Evolutionary conservation across 306 rosid species (phyloP).

Genomic region (Castanea sativa): DNA sequence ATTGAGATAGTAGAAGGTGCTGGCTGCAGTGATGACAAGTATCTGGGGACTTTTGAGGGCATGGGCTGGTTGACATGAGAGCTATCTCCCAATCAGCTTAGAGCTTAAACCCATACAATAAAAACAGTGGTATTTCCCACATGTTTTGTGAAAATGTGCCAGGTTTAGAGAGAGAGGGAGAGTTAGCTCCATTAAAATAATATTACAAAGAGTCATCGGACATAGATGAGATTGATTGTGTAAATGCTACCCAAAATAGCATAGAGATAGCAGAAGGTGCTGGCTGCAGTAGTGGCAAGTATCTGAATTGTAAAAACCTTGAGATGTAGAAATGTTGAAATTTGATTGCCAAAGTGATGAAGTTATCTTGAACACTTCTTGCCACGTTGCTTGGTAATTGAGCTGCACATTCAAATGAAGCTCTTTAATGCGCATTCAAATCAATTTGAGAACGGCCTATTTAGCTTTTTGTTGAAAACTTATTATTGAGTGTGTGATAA

Average conservation of each 20-base stretch:
- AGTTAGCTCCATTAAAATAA: neutral
- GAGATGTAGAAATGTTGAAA: slow-evolving; percentile 31
- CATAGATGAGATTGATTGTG: slow-evolving; percentile 21
- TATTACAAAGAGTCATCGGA: slow-evolving; percentile 5
- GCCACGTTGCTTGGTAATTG: slow-evolving; percentile 1
- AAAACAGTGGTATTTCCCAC: too few relatives aligned
- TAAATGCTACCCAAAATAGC: slow-evolving; percentile 27
- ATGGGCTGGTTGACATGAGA: too few relatives aligned
- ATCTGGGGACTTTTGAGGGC: too few relatives aligned
- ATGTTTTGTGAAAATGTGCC: too few relatives aligned
- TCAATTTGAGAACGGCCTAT: neutral
- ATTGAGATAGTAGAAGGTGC: too few relatives aligned
- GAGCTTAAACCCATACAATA: too few relatives aligned
- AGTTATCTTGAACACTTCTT: slow-evolving; percentile 22
- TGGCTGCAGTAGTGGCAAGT: neutral
- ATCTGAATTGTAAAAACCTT: slow-evolving; percentile 29
- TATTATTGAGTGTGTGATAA: too few relatives aligned
- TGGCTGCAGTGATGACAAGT: too few relatives aligned
- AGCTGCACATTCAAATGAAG: slow-evolving; percentile 17
- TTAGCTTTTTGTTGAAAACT: neutral
- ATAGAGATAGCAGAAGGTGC: slow-evolving; percentile 4
- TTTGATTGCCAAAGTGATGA: slow-evolving; percentile 17
- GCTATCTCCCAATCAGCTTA: too few relatives aligned
- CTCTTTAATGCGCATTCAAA: neutral
- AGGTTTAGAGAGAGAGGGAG: neutral